Evolutionary conservation across 805 yeast genomes (phyloP).

Genomic region (Gaillardinia entomophila): DNA sequence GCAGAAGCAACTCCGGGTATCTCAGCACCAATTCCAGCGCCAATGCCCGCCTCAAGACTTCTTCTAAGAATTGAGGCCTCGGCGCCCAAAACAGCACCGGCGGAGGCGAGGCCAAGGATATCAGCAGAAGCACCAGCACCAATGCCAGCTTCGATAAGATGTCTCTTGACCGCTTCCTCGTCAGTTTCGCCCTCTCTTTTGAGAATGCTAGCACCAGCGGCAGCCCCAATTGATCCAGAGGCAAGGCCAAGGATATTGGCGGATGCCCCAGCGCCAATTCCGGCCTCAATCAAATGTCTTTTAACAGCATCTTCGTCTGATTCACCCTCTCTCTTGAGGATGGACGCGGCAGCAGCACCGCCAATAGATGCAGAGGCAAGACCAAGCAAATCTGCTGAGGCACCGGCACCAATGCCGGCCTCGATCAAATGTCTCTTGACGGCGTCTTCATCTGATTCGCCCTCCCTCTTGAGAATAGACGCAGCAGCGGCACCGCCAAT

Average conservation of each 20-base stretch:
- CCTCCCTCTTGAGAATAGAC: conserved; percentile 3
- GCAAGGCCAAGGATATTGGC: conserved; percentile 4
- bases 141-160: conserved; percentile 1
- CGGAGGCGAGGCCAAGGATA: conserved; percentile 5
- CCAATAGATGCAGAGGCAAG: conserved; percentile 3
- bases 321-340: conserved; percentile 4
- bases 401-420: conserved; percentile 1
- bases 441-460: conserved; percentile 8
- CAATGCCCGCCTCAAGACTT: conserved; percentile 4
- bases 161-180: conserved; percentile 5
- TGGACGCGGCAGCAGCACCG: conserved; percentile 3
- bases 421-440: conserved; percentile 4
- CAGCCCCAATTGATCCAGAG: conserved; percentile 5
- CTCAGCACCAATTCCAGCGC: conserved; percentile 5
- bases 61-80: conserved; percentile 4
- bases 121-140: conserved; percentile 3
- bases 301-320: conserved; percentile 3
- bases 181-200: conserved; percentile 1
- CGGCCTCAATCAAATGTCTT: conserved; percentile 7
- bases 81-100: conserved; percentile 3
- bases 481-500: conserved; percentile 4
- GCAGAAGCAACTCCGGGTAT: conserved; percentile 5
- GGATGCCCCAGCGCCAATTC: conserved; percentile 3
- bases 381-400: conserved; percentile 5
- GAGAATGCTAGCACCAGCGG: conserved; percentile 2